Evolutionary conservation across 2,329 filamentous ascomycete species (phyloP), one percentile per base, ranked within the genome.

Genomic region (Paraconiothyrium brasiliense): DNA sequence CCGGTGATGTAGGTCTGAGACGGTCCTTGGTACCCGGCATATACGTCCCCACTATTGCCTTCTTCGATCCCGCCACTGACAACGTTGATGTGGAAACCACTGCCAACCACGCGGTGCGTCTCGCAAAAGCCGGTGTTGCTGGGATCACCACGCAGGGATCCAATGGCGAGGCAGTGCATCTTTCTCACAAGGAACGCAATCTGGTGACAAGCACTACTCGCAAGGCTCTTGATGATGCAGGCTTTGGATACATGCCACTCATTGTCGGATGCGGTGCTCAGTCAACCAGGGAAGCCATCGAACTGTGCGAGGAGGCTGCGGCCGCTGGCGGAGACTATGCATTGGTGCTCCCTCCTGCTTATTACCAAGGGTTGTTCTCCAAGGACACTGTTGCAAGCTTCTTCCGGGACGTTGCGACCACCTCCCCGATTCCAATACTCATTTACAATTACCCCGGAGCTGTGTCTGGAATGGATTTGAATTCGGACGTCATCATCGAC

Each of bases 141-240:
- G 91, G 91, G 22, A 84, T 94, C 50, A 90, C 91, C 52, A 92
- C 90, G 11, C 91, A 93, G 76, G 92, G 92, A 50, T 92, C 90
- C 73, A 94, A 94, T 73, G 92, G 92, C 70, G 92, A 95, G 81
- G 91, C 92, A 8, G 91, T 93, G 13, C 91, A 93, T 73, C 84
- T 94, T 37, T 88, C 89, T 47, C 89, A 89, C 69, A 82, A 85
- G 27, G 92, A 94, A 80, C 87, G 91, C 61, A 85, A 86, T 51
- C 80, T 87, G 55, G 87, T 94, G 69, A 93, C 90, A 7, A 81
- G 82, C 54, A 87, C 89, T 37, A 93, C 91, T 1, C 88, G 92
- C 44, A 84, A 86, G 63, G 90, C 90, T 14, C 83, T 94, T 48
- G 86, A 92, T 73, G 83, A 84, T 11, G 86, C 87, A 35, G 90